phyloP scores from a whole-genome alignment of 2,329 filamentous ascomycete species.

The Penicillium crustosum region DNA sequence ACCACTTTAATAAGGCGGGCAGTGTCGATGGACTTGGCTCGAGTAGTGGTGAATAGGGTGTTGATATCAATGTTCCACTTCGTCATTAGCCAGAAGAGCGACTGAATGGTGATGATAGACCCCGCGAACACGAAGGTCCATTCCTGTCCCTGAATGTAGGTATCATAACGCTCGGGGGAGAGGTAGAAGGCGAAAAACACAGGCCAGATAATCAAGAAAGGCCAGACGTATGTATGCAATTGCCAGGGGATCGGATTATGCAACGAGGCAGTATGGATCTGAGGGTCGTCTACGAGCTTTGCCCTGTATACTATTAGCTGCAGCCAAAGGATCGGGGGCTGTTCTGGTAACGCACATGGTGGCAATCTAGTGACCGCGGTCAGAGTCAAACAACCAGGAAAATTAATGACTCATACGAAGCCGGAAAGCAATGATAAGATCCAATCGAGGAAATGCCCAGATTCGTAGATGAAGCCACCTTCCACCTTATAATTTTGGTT shows the following conservation, averaged over 20 bases:
- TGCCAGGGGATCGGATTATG: conserved; percentile 80
- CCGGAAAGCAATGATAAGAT: conserved; percentile 8
- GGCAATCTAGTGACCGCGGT: conserved; percentile 35
- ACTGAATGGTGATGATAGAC: conserved; percentile 82
- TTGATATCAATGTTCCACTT: conserved; percentile 94
- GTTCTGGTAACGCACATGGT: conserved; percentile 31
- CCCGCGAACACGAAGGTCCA: conserved; percentile 97
- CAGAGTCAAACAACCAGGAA: conserved; percentile 25
- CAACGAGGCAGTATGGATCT: conserved; percentile 84
- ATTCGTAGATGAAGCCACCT: conserved; percentile 27
- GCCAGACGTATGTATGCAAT: conserved; percentile 88
- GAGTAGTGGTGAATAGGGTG: conserved; percentile 75
- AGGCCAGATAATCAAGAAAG: conserved; percentile 89
- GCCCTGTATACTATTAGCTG: conserved; percentile 52
- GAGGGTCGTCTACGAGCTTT: conserved; percentile 84
- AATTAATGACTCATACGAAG: conserved; percentile 30
- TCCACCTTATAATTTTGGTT: conserved; percentile 20
- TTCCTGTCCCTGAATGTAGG: conserved; percentile 88
- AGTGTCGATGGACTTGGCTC: conserved; percentile 66
- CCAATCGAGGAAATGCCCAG: conserved; percentile 13
- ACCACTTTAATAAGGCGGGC: conserved; percentile 90
- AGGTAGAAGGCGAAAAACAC: conserved; percentile 87
- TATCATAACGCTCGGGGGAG: conserved; percentile 78
- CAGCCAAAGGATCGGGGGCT: neutral
- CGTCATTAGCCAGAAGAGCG: conserved; percentile 89